Evolutionary conservation across 768 basidiomycete species (phyloP).

Genomic region (Mycena floridula): DNA sequence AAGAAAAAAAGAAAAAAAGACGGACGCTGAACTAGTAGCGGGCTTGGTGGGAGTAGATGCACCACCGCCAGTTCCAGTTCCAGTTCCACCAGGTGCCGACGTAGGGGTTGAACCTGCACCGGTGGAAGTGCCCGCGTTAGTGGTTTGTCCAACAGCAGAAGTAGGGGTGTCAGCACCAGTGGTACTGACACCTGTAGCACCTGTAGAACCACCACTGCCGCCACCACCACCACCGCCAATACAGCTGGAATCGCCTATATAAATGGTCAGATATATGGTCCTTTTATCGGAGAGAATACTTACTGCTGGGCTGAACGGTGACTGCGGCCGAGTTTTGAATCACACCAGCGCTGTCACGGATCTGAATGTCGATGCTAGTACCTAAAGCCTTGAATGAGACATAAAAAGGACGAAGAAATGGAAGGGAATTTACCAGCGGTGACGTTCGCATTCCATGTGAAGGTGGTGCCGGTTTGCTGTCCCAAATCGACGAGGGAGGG

Average conservation of each 20-base stretch:
- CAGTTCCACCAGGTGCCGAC: slow-evolving; percentile 14
- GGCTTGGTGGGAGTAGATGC: slow-evolving; percentile 6
- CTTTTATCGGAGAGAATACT: slow-evolving; percentile 14
- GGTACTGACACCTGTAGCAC: slow-evolving; percentile 12
- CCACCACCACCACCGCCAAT: slow-evolving; percentile 15
- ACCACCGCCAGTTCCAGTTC: no score
- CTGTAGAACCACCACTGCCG: slow-evolving; percentile 27
- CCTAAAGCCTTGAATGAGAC: slow-evolving; percentile 22
- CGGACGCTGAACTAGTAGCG: slow-evolving; percentile 3
- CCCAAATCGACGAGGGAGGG: slow-evolving; percentile 42
- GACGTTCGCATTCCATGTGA: slow-evolving; percentile 54
- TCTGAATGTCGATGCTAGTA: slow-evolving; percentile 46
- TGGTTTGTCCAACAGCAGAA: neutral
- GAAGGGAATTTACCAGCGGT: slow-evolving; percentile 30
- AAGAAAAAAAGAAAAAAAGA: slow-evolving; percentile 6
- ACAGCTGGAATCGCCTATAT: neutral
- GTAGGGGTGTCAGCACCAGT: slow-evolving; percentile 7
- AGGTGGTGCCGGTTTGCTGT: slow-evolving; percentile 26
- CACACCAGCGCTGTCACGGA: slow-evolving; percentile 57
- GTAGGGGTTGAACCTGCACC: slow-evolving; percentile 7
- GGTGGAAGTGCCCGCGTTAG: slow-evolving; percentile 10
- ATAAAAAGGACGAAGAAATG: slow-evolving; percentile 3
- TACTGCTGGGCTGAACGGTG: slow-evolving; percentile 43
- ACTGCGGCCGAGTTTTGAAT: slow-evolving; percentile 46
- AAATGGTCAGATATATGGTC: neutral